Evolutionary conservation across 306 rosid species (phyloP), one percentile per base, ranked within the genome.

Genomic region (Cucumis melo): DNA sequence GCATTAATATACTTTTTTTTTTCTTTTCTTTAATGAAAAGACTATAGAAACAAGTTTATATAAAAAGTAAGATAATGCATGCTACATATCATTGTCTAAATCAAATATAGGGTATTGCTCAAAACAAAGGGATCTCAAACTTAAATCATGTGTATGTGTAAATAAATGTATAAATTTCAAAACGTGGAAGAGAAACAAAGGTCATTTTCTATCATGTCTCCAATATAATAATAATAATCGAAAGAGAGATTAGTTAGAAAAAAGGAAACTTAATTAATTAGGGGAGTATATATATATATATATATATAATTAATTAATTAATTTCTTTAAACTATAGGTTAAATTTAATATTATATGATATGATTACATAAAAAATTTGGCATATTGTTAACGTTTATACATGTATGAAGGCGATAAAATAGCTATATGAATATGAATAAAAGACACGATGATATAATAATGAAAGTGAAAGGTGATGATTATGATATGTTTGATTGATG

Each of bases 401-500:
- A 80, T 83, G 86, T 77, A 82, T 41, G 29, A 34, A 57, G 32
- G 19, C 36, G 13, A 56, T 19, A 67, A 67, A n/a, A 42, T 17
- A 41, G 34, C 27, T 38, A 65, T 9, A 42, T 67, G 54, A 67
- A 34, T 17, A 36, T 65, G 50, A 38, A 34, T 65, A 65, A 65
- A 65, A 38, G 73, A 65, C 50, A 32, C 29, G 1, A 27, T 27
- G 2, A 27, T 27, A 64, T 34, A 21, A 55, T 19, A 80, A 80
- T 46, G 88, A 87, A 61, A 79, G 74, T 19, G 78, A 79, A 42
- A 32, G 24, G 6, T 4, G 3, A n/a, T 74, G 44, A 46, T 74
- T 73, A 11, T 63, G 46, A 63, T 34, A n/a, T 32, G 70, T 42
- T 79, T 85, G 97, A 85, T 87, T 84, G 97, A 88, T 76, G 91